Evolutionary conservation across 352 stramenopile genomes (phyloP), one percentile per base, ranked within the genome.

Genomic region (Pythium oligandrum): DNA sequence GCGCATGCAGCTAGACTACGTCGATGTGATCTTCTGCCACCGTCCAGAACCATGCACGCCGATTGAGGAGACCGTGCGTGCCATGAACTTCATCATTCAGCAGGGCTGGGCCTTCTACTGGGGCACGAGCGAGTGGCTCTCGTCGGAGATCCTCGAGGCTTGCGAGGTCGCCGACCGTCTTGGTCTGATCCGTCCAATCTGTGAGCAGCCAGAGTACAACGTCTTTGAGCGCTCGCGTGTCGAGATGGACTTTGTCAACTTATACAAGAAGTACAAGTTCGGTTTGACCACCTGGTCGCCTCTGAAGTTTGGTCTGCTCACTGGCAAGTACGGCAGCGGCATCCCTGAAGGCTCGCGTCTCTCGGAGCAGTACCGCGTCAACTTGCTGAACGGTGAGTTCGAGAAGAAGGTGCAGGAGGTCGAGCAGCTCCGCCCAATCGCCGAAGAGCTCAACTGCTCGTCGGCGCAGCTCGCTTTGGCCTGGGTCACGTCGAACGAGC

Each of bases 201-300:
- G 66, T 3, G 73, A 86, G 53, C 73, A 86, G 63, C 68, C 71
- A n/a, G 45, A 83, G 62, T 85, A 86, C 61, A 77, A 83, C 47
- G 53, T 86, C 32, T 66, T 82, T 38, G 52, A 83, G 34, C 73
- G 61, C 10, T 63, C 68, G 38, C 44, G 55, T 6, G 61, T 81
- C 30, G 71, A 81, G 55, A 61, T 62, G 37, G 70, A 81, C 53
- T 81, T 71, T 50, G 55, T 56, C 40, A 61, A 64, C 7, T 51
- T 81, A 30, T 81, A 68, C 51, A 46, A 55, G 17, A 58, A 62
- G 26, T 77, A 74, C 52, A 73, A 71, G 36, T 44, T 69, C 12
- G 72, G 67, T 17, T 40, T 64, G 17, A 78, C 69, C 26, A 72
- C 59, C 30, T 82, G 71, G 70, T 70, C 53, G 40, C 70, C 69